Base-by-base conservation (phyloP, 768 basidiomycete genomes). In the Hericium coralloides region DNA sequence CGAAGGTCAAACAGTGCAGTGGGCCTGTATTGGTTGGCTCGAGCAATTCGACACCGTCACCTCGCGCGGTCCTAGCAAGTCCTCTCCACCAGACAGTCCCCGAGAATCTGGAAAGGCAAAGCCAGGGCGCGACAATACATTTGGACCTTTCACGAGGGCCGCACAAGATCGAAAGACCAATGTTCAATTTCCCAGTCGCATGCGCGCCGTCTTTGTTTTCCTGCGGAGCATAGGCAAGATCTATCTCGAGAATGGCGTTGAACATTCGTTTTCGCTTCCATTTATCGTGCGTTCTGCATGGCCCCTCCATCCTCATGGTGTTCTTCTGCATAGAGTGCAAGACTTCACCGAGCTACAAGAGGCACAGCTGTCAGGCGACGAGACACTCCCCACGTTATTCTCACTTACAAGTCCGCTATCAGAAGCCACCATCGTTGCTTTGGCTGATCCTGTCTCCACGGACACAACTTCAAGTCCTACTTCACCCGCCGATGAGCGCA, bases 201-300 rank as follows among this genome's bases (percentile, higher is more conserved):
- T 82, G 3, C 74, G 81, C 26, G 87, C 81, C 4, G 79, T 88
- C 1, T 92, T 90, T 67, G 76, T 93, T 47, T 92, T 93, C 66
- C 70, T 92, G 22, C 80, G 90, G 23, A 85, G 81, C 64, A 79
- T 87, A 47, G 87, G 82, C 53, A 84, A 80, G 67, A 81, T 92
- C 55, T 89, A 81, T 64, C 70, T 89, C 55, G 72, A 76, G 61
- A 85, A 87, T 59, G 90, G 90, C 4, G 64, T 78, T 37, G 85
- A 90, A 62, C 89, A 84, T 64, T 87, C 87, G 1, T 85, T 91
- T 66, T 80, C 86, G 26, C 71, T 93, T 4, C 91, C 91, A 0
- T 93, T 93, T 65, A 79, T 89, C 57, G 87, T 90, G 3, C 77
- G 85, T 38, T 81, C 76, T 59, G 90, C 87, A 1, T 92, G 89